Evolutionary conservation across 2,329 filamentous ascomycete species (phyloP).

Genomic region (Penicillium sp.): DNA sequence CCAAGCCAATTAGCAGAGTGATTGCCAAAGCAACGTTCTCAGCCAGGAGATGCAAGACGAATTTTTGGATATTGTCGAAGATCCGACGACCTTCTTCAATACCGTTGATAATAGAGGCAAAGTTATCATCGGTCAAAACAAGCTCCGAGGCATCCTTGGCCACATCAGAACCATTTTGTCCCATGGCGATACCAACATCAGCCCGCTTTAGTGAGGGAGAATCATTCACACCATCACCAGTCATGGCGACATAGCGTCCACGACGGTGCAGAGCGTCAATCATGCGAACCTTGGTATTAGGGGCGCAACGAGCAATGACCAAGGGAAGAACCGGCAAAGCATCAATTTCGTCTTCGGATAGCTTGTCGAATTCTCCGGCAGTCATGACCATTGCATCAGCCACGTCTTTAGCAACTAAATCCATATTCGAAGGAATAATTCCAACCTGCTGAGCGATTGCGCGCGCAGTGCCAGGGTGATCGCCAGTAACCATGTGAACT

Average conservation of each 20-base stretch:
- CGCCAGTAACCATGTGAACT: conserved; percentile 84
- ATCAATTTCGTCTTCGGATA: conserved; percentile 75
- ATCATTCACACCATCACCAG: conserved; percentile 87
- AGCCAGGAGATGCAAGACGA: conserved; percentile 76
- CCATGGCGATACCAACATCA: conserved; percentile 90
- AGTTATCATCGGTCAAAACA: conserved; percentile 79
- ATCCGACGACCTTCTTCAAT: conserved; percentile 84
- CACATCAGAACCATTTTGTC: conserved; percentile 77
- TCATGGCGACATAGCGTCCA: conserved; percentile 80
- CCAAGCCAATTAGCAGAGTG: conserved; percentile 78
- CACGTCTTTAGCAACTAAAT: conserved; percentile 63
- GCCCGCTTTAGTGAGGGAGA: conserved; percentile 79
- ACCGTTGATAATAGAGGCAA: conserved; percentile 81
- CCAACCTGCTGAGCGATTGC: conserved; percentile 80
- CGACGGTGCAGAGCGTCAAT: conserved; percentile 66
- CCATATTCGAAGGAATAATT: conserved; percentile 69
- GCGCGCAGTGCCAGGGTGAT: conserved; percentile 76
- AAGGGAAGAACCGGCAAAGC: conserved; percentile 58
- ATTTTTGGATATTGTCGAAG: conserved; percentile 90
- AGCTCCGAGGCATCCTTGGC: conserved; percentile 72
- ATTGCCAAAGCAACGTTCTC: conserved; percentile 86
- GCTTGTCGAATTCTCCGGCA: conserved; percentile 76
- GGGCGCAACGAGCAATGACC: conserved; percentile 63
- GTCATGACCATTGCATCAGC: conserved; percentile 74
- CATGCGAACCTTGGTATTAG: conserved; percentile 79